Conservation (phyloP, 441 rosid genomes). For the Kokia cookei region DNA sequence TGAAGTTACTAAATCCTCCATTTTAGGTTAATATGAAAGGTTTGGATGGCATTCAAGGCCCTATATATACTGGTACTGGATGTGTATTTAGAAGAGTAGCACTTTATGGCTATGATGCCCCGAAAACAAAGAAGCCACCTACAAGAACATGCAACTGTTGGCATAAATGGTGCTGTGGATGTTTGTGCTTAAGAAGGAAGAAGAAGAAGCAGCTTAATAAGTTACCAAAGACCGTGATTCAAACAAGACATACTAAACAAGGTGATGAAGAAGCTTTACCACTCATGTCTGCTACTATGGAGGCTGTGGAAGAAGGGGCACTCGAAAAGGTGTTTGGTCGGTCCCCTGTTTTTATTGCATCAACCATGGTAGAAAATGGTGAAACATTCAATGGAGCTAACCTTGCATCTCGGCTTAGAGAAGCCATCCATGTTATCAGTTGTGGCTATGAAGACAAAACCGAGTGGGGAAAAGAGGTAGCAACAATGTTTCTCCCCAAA, state of each 20-base stretch:
- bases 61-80: conserved; percentile 63
- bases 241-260: conserved; percentile 10
- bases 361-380: conserved; percentile 48
- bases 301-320: conserved; percentile 24
- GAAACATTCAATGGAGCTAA: conserved; percentile 37
- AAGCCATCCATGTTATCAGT: conserved; percentile 69
- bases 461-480: conserved; percentile 81
- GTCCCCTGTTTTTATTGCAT: conserved; percentile 56
- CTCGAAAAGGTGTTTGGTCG: conserved; percentile 67
- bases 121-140: conserved; percentile 48
- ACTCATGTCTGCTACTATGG: conserved; percentile 12
- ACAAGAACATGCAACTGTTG: conserved; percentile 60
- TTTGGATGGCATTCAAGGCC: conserved; percentile 77
- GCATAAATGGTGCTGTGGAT: conserved; percentile 47
- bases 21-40: conserved; percentile 71
- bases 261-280: conserved; percentile 2
- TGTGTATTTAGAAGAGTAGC: conserved; percentile 68
- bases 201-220: conserved; percentile 36
- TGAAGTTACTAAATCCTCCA: neutral
- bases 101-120: conserved; percentile 57
- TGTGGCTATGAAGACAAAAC: conserved; percentile 64
- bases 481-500: neutral
- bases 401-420: conserved; percentile 51
- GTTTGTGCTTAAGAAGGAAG: conserved; percentile 36
- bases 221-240: conserved; percentile 14